These are phyloP conservation scores for Juglanconis oblonga DNA, from an alignment of 2,329 filamentous ascomycete species.

Conservation along the genomic window DNA sequence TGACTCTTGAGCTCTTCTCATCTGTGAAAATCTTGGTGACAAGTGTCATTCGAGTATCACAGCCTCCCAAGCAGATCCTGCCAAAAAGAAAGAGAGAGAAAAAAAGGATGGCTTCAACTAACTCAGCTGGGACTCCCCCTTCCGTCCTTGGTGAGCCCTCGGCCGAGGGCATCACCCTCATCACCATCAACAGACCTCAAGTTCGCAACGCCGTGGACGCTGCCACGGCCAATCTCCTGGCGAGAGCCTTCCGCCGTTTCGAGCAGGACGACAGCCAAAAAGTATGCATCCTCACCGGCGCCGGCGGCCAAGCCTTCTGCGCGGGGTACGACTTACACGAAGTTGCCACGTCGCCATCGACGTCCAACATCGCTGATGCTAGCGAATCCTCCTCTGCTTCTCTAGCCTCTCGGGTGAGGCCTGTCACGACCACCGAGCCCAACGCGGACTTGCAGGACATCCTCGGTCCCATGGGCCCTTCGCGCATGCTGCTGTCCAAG, in stretches of 20 bases:
- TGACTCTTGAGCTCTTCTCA: too few species aligned
- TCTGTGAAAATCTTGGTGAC: too few species aligned
- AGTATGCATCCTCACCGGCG: conserved; percentile 48
- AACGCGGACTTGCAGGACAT: not conserved
- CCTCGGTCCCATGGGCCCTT: conserved; percentile 49
- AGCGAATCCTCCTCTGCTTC: not conserved
- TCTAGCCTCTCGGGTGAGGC: not conserved
- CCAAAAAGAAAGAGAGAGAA: too few species aligned
- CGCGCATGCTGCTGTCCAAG: conserved; percentile 46
- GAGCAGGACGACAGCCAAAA: conserved; percentile 49
- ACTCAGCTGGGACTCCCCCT: not conserved
- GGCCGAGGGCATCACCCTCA: conserved; percentile 47
- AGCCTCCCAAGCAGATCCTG: too few species aligned
- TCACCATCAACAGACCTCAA: conserved; percentile 50
- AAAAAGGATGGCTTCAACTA: too few species aligned
- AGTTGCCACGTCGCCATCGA: conserved; percentile 25
- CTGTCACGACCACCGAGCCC: not conserved
- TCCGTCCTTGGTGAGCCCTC: conserved; percentile 10
- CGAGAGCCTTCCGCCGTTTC: conserved; percentile 45
- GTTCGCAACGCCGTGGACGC: conserved; percentile 51
- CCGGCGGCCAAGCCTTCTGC: conserved; percentile 44
- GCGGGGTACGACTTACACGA: conserved; percentile 51
- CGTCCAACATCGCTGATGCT: not conserved
- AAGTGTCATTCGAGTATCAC: too few species aligned
- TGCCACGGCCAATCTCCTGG: conserved; percentile 44